Conservation (phyloP, 805 yeast species). For the Yamadazyma sp. region DNA sequence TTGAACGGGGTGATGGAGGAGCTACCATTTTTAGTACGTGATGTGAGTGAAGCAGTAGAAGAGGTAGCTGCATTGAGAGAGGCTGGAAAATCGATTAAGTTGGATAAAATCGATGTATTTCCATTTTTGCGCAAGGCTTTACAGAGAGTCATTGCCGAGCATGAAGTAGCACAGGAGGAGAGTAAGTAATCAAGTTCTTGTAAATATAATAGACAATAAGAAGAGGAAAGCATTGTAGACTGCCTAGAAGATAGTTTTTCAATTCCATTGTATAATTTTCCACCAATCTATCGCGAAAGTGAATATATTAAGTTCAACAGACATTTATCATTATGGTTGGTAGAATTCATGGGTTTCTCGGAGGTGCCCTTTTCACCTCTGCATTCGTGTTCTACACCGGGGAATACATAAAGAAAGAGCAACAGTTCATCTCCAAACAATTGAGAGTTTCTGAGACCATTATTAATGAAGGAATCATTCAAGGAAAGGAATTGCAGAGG, state of each 20-base stretch:
- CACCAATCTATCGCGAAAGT: conserved; percentile 7
- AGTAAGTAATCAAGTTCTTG: conserved; percentile 2
- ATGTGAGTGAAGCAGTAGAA: conserved; percentile 40
- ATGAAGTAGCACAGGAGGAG: neutral
- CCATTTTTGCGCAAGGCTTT: conserved; percentile 38
- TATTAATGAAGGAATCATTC: conserved; percentile 53
- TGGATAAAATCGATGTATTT: conserved; percentile 42
- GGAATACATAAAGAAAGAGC: conserved; percentile 51
- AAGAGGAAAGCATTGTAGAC: neutral
- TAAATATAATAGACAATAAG: conserved; percentile 7
- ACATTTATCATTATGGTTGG: conserved; percentile 33
- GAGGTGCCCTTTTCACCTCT: conserved; percentile 61
- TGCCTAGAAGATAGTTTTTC: too few relatives aligned
- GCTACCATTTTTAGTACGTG: conserved; percentile 39
- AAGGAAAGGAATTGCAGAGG: conserved; percentile 45
- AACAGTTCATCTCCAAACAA: conserved; percentile 44
- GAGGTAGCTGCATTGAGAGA: conserved; percentile 52
- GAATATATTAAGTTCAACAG: neutral
- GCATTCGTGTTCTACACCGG: conserved; percentile 63
- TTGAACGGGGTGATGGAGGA: conserved; percentile 42
- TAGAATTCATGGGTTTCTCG: conserved; percentile 44
- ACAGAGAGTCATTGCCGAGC: neutral
- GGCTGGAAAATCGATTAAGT: conserved; percentile 25
- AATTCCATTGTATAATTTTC: conserved; percentile 3
- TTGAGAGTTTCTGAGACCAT: conserved; percentile 49